Evolutionary conservation across 495 filamentous ascomycete genomes (phyloP).

Genomic region (Mycothermus thermophilus): DNA sequence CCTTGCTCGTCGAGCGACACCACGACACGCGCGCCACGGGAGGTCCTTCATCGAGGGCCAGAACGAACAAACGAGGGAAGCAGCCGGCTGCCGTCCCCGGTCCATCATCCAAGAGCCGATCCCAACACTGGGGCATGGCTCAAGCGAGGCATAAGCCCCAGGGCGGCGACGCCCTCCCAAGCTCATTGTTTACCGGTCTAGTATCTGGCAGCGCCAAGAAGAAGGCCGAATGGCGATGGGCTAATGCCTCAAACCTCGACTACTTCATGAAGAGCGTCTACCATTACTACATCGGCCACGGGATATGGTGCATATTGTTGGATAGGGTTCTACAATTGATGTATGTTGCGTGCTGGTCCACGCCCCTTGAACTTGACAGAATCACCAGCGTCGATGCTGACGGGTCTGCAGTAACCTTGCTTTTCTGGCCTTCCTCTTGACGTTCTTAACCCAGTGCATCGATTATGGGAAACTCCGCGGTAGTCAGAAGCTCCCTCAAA

Average conservation of each 20-base stretch:
- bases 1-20: constrained; percentile 61
- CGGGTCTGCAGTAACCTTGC: constrained; percentile 33
- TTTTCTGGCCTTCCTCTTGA: constrained; percentile 75
- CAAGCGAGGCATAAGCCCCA: constrained; percentile 43
- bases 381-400: constrained; percentile 1
- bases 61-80: constrained; percentile 5
- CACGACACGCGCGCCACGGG: constrained; percentile 9
- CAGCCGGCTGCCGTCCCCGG: constrained; percentile 28
- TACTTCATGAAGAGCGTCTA: constrained; percentile 86
- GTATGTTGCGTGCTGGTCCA: constrained; percentile 34
- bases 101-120: constrained; percentile 39
- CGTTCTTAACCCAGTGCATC: constrained; percentile 77
- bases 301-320: constrained; percentile 80
- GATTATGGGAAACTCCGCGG: constrained; percentile 63
- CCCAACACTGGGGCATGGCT: constrained; percentile 56
- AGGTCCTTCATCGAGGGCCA: constrained; percentile 5
- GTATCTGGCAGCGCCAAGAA: constrained; percentile 52
- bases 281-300: constrained; percentile 70
- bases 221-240: constrained; percentile 90
- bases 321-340: constrained; percentile 55
- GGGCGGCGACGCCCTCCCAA: constrained; percentile 10
- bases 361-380: background rate
- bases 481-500: constrained; percentile 60
- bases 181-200: constrained; percentile 21
- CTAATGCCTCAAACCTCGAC: constrained; percentile 83